Conservation (phyloP, 805 yeast species). For the Wickerhamomyces tratensis region DNA sequence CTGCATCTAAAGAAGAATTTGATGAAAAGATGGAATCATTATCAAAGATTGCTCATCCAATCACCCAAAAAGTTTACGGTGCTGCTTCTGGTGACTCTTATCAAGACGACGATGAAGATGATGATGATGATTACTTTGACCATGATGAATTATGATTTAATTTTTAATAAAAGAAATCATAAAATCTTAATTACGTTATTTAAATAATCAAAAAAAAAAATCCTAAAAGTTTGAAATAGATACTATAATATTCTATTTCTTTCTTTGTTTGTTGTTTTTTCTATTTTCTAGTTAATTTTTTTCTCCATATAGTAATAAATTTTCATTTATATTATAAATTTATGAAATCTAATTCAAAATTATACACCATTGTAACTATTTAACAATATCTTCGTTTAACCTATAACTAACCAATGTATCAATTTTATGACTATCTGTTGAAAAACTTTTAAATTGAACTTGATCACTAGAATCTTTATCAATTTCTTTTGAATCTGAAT, state of each 20-base stretch:
- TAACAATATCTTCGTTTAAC: slow-evolving; percentile 2
- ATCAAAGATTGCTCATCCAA: slow-evolving; percentile 80
- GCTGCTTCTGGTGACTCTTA: slow-evolving; percentile 39
- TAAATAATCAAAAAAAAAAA: too few relatives aligned
- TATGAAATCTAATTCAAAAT: too few relatives aligned
- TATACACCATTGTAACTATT: neutral
- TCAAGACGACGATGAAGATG: slow-evolving; percentile 44
- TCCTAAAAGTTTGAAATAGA: too few relatives aligned
- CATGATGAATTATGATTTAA: slow-evolving; percentile 53
- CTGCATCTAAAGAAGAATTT: slow-evolving; percentile 87
- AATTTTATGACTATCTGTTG: slow-evolving; percentile 59
- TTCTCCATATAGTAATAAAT: too few relatives aligned
- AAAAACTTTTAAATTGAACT: slow-evolving; percentile 61
- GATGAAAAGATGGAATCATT: slow-evolving; percentile 85
- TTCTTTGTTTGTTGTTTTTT: too few relatives aligned
- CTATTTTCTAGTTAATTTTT: too few relatives aligned
- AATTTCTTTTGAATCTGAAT: slow-evolving; percentile 47
- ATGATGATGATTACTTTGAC: slow-evolving; percentile 46
- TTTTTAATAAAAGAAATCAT: too few relatives aligned
- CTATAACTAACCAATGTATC: slow-evolving; percentile 56
- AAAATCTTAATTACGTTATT: too few relatives aligned
- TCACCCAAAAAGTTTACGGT: slow-evolving; percentile 77
- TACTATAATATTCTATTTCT: too few relatives aligned
- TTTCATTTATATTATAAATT: too few relatives aligned
- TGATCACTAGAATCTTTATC: slow-evolving; percentile 40